phyloP scores from a whole-genome alignment of 2,329 filamentous ascomycete species.

The Trichoderma sp. region DNA sequence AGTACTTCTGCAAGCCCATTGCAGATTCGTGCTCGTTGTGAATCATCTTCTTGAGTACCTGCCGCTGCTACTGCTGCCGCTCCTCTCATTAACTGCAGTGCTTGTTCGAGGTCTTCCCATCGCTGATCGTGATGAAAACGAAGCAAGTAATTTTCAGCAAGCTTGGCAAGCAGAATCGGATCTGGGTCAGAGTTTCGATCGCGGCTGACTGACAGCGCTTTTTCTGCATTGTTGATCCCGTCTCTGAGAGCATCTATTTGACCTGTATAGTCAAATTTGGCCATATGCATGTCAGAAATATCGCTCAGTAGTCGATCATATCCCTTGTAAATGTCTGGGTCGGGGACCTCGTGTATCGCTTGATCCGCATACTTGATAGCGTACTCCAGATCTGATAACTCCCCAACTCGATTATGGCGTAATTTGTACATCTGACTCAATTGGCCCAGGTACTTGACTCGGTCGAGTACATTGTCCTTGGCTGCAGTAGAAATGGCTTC shows the following conservation, averaged over 20 bases:
- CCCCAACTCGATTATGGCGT: too few species aligned
- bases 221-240: neutral
- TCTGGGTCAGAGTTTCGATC: neutral
- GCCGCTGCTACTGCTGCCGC: neutral
- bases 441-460: too few species aligned
- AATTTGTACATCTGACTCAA: too few species aligned
- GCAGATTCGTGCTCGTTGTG: too few species aligned
- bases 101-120: neutral
- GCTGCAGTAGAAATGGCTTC: neutral
- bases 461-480: neutral
- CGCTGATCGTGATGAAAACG: neutral
- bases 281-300: neutral
- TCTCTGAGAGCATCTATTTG: neutral
- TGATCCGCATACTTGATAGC: too few species aligned
- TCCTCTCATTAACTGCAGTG: neutral
- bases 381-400: too few species aligned
- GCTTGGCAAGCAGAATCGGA: neutral
- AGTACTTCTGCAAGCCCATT: too few species aligned
- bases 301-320: too few species aligned
- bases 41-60: too few species aligned
- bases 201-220: neutral
- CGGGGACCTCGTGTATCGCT: too few species aligned
- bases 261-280: neutral
- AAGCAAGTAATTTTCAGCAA: neutral
- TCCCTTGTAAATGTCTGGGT: too few species aligned